Evolutionary conservation across 2,329 filamentous ascomycete genomes (phyloP).

Genomic region (Alternaria panax): DNA sequence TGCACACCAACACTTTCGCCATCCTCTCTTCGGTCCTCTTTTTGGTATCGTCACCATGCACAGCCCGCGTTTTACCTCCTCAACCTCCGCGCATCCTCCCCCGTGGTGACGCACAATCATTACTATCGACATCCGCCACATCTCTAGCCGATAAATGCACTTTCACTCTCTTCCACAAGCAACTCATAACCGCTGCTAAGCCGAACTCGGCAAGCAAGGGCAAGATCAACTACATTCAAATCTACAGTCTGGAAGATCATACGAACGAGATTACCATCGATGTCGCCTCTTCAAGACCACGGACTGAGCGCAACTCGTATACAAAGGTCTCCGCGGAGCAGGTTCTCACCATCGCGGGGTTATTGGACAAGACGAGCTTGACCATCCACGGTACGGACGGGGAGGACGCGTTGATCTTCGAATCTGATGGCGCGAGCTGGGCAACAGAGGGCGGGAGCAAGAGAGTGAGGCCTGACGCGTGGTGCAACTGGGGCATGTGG

Average conservation of each 20-base stretch:
- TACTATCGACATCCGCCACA: not conserved
- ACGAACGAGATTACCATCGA: conserved; percentile 23
- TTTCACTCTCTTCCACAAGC: conserved; percentile 28
- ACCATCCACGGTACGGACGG: conserved; percentile 11
- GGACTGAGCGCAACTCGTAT: conserved; percentile 22
- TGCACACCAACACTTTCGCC: conserved; percentile 16
- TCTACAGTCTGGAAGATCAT: conserved; percentile 21
- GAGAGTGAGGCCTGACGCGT: not conserved
- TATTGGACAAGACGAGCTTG: conserved; percentile 18
- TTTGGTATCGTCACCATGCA: not conserved
- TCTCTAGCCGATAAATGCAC: conserved; percentile 21
- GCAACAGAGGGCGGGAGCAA: conserved; percentile 2
- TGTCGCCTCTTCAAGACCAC: conserved; percentile 18
- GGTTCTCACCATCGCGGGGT: conserved; percentile 17
- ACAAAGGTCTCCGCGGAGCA: conserved; percentile 8
- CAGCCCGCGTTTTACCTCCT: conserved; percentile 4
- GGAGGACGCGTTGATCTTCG: conserved; percentile 15
- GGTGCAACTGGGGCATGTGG: conserved; percentile 18
- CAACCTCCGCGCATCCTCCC: conserved; percentile 9
- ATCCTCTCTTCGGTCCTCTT: conserved; percentile 9
- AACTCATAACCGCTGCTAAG: not conserved
- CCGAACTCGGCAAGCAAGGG: not conserved
- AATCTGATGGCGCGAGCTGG: conserved; percentile 9
- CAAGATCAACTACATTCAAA: conserved; percentile 22
- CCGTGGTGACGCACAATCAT: not conserved